Evolutionary conservation across 2,329 filamentous ascomycete species (phyloP).

Genomic region (Proliferodiscus dingleyae): DNA sequence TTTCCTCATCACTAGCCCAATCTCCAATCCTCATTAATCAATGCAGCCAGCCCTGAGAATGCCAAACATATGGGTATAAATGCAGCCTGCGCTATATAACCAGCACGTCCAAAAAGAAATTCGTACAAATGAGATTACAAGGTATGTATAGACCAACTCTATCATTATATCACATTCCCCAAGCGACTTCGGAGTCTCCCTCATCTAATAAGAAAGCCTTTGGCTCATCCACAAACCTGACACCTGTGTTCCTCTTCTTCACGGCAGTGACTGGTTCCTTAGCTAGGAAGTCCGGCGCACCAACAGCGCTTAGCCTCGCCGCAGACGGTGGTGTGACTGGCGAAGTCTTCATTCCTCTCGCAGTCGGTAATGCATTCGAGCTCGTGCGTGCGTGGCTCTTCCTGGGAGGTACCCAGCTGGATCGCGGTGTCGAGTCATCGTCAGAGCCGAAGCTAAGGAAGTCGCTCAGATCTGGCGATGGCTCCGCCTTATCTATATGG

Average conservation of each 20-base stretch:
- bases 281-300: conserved; percentile 4
- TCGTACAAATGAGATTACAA: conserved; percentile 3
- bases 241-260: conserved; percentile 15
- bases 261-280: not conserved
- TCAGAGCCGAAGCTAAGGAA: conserved; percentile 27
- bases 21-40: not conserved
- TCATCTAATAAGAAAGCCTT: conserved; percentile 16
- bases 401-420: conserved; percentile 12
- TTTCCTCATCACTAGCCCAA: not conserved
- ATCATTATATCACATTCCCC: conserved; percentile 13
- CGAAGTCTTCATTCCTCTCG: conserved; percentile 2
- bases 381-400: conserved; percentile 14
- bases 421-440: conserved; percentile 26
- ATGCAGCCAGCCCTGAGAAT: not conserved
- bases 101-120: not conserved
- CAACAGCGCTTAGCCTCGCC: conserved; percentile 24
- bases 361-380: conserved; percentile 9
- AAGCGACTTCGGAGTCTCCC: conserved; percentile 11
- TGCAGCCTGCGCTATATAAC: conserved; percentile 2
- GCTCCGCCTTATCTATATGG: conserved; percentile 22
- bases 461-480: conserved; percentile 29
- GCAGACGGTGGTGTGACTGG: conserved; percentile 22
- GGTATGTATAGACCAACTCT: not conserved
- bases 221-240: conserved; percentile 19
- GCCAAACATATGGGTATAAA: not conserved